Evolutionary conservation across 2,329 filamentous ascomycete species (phyloP).

Genomic region (Byssochlamys sp.): DNA sequence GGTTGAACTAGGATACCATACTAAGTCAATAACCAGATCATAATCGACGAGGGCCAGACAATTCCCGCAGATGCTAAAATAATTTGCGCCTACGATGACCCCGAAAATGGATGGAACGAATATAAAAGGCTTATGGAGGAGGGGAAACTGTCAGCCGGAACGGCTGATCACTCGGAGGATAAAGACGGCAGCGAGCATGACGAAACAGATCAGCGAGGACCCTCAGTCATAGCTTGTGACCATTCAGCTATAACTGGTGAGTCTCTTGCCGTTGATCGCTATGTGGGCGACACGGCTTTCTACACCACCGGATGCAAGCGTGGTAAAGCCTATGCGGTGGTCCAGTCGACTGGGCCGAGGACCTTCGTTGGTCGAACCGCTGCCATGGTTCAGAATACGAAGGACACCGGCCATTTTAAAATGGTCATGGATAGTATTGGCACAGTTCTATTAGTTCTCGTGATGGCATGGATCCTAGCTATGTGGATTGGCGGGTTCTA

Average conservation of each 20-base stretch:
- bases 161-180: slow-evolving; percentile 5
- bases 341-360: slow-evolving; percentile 56
- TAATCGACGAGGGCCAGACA: slow-evolving; percentile 62
- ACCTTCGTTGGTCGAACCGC: slow-evolving; percentile 72
- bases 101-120: slow-evolving; percentile 47
- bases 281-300: slow-evolving; percentile 66
- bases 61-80: slow-evolving; percentile 61
- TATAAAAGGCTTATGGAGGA: too few species aligned
- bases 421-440: slow-evolving; percentile 75
- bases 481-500: slow-evolving; percentile 73
- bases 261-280: slow-evolving; percentile 56
- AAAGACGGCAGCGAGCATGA: slow-evolving; percentile 9
- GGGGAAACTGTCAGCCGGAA: not conserved
- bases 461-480: slow-evolving; percentile 65
- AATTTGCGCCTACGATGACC: slow-evolving; percentile 61
- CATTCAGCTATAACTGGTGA: slow-evolving; percentile 74
- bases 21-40: slow-evolving; percentile 38
- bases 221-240: slow-evolving; percentile 60
- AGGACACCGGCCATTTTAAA: slow-evolving; percentile 71
- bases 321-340: slow-evolving; percentile 63
- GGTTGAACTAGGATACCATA: not conserved
- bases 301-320: slow-evolving; percentile 76
- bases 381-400: slow-evolving; percentile 60
- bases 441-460: slow-evolving; percentile 60
- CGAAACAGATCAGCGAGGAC: slow-evolving; percentile 40